Percentiles rank a stretch among this genome's conserved stretches.
These are phyloP conservation scores for Tephrocybe sp. DNA, from an alignment of 768 basidiomycete species.

Conservation along the genomic window DNA sequence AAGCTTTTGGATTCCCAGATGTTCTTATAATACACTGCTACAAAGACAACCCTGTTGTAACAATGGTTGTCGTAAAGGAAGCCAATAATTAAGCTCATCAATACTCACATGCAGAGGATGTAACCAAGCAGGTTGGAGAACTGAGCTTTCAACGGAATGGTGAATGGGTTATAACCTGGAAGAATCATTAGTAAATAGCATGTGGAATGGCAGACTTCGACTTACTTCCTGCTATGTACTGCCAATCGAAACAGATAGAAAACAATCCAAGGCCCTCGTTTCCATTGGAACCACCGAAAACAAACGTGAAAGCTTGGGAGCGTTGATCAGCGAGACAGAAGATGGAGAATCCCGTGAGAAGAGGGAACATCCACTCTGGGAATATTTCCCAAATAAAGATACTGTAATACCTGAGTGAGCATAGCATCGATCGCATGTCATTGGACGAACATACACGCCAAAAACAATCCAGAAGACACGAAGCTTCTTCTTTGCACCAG, in stretches of 20 bases:
- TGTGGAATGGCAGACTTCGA: background rate
- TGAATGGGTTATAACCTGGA: constrained; percentile 43
- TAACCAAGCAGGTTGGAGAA: constrained; percentile 48
- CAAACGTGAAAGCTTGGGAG: constrained; percentile 45
- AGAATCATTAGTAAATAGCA: background rate
- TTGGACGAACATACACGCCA: no score
- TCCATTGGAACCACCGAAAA: constrained; percentile 65
- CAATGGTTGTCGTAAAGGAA: background rate
- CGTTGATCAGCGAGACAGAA: constrained; percentile 57
- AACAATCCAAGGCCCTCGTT: constrained; percentile 67
- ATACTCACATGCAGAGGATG: constrained; percentile 45
- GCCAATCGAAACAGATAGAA: constrained; percentile 63
- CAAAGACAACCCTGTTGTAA: constrained; percentile 38
- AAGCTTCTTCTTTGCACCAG: constrained; percentile 38
- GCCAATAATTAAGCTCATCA: constrained; percentile 2
- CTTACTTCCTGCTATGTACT: constrained; percentile 48
- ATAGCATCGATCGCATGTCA: no score
- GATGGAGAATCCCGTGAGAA: constrained; percentile 55
- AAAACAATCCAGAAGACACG: constrained; percentile 51
- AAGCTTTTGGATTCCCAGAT: constrained; percentile 46
- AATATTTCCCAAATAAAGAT: constrained; percentile 53
- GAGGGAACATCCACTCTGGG: constrained; percentile 60
- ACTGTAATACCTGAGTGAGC: constrained; percentile 19
- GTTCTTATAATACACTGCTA: constrained; percentile 55
- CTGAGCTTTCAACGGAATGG: constrained; percentile 53